These are phyloP conservation scores for Paecilomyces variotii DNA, from an alignment of 2,329 filamentous ascomycete species.

Conservation along the genomic window DNA sequence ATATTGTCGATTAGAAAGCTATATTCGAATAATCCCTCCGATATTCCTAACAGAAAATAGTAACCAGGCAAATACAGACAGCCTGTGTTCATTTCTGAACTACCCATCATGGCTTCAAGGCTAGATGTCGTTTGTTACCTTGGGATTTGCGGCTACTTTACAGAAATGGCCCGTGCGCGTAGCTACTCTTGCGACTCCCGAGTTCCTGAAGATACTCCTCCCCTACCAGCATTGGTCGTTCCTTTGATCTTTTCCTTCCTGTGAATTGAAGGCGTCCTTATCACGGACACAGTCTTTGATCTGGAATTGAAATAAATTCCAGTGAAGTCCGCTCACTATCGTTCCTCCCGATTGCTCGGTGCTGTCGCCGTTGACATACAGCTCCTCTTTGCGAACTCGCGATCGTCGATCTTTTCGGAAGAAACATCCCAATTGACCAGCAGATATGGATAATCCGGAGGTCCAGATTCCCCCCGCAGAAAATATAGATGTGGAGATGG, in stretches of 20 bases:
- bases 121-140: no score
- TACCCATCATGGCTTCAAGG: no score
- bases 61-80: no score
- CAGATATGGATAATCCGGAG: conserved; percentile 1
- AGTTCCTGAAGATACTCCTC: neutral
- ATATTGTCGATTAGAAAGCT: no score
- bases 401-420: neutral
- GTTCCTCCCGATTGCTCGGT: neutral
- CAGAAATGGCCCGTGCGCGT: neutral
- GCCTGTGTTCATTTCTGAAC: no score
- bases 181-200: neutral
- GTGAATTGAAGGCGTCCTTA: neutral
- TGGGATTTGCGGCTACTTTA: neutral
- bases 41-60: no score
- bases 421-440: neutral
- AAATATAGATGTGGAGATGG: conserved; percentile 20
- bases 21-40: no score
- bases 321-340: neutral
- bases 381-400: neutral
- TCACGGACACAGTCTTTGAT: neutral
- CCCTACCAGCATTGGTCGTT: neutral
- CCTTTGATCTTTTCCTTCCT: neutral
- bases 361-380: neutral
- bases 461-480: conserved; percentile 7
- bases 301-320: neutral